A percentile compares a stretch with the other conserved stretches of the same genome.
phyloP scores from a whole-genome alignment of 2,329 filamentous ascomycete species.

The Ceratocystis albifundus region DNA sequence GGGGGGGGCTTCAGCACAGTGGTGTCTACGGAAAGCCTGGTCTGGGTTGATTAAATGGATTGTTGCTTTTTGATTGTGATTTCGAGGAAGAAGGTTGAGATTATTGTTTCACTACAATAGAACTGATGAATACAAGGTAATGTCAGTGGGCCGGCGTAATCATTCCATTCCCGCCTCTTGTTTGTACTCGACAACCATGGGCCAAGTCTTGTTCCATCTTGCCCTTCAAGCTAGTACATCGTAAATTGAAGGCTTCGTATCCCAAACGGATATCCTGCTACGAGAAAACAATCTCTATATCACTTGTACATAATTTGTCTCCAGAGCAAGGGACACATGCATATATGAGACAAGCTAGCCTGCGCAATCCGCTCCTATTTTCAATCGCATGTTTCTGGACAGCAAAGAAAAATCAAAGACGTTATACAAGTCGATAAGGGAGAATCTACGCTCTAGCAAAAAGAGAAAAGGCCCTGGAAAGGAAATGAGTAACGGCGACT shows the following conservation, averaged over 20 bases:
- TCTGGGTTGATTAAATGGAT: too few relatives aligned
- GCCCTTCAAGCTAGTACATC: not conserved
- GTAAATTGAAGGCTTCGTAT: not conserved
- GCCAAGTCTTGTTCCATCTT: not conserved
- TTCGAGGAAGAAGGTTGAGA: too few relatives aligned
- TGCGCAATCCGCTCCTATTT: not conserved
- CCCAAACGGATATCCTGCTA: not conserved
- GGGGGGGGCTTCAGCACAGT: too few relatives aligned
- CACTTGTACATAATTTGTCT: not conserved
- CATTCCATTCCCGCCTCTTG: not conserved
- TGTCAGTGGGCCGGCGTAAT: not conserved
- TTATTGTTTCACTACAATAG: too few relatives aligned
- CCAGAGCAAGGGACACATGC: not conserved
- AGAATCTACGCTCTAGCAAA: too few relatives aligned
- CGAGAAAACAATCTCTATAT: not conserved
- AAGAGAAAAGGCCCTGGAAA: too few relatives aligned
- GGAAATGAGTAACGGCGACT: too few relatives aligned
- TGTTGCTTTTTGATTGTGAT: too few relatives aligned
- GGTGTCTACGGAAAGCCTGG: too few relatives aligned
- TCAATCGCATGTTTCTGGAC: not conserved
- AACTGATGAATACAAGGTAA: not conserved
- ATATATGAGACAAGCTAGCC: constrained; percentile 5
- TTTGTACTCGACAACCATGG: not conserved
- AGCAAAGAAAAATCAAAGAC: not conserved
- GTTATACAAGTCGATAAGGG: too few relatives aligned